Conservation (phyloP, 2,329 filamentous ascomycete genomes). For the Aspergillus amoenus region DNA sequence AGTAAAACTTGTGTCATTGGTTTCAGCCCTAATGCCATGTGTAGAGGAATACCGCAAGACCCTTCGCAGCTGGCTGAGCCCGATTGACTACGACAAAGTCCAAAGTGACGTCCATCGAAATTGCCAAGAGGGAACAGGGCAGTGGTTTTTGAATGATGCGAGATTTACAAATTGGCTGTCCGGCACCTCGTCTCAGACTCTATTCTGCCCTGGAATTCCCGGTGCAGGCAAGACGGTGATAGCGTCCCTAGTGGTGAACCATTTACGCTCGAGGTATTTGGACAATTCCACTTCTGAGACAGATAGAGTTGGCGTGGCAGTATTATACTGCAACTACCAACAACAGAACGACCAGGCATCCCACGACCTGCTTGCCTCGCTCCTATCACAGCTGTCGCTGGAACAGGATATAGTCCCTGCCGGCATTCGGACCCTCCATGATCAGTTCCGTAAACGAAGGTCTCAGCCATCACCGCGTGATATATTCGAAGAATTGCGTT, state of each 20-base stretch:
- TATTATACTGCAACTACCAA: not conserved
- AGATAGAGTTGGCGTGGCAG: not conserved
- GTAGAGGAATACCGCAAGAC: not conserved
- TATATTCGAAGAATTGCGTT: not conserved
- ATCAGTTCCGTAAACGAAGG: not conserved
- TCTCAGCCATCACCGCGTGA: not conserved
- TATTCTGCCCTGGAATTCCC: not conserved
- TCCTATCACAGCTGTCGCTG: slow-evolving; percentile 23
- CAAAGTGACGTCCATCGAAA: not conserved
- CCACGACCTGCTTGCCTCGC: slow-evolving; percentile 25
- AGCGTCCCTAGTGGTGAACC: not conserved
- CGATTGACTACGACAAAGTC: not conserved
- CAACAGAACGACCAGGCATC: slow-evolving; percentile 25
- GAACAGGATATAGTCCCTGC: slow-evolving; percentile 17
- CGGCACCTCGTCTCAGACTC: not conserved
- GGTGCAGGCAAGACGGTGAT: not conserved
- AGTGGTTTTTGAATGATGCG: not conserved
- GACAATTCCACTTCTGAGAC: not conserved
- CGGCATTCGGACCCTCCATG: not conserved
- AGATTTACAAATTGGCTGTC: not conserved
- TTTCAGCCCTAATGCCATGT: not conserved
- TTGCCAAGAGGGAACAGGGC: not conserved
- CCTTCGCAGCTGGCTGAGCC: not conserved
- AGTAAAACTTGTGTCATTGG: not conserved
- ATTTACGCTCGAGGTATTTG: not conserved